A percentile compares a stretch with the other conserved stretches of the same genome.
phyloP scores from a whole-genome alignment of 2,329 filamentous ascomycete genomes.

The Penicillium sp. region DNA sequence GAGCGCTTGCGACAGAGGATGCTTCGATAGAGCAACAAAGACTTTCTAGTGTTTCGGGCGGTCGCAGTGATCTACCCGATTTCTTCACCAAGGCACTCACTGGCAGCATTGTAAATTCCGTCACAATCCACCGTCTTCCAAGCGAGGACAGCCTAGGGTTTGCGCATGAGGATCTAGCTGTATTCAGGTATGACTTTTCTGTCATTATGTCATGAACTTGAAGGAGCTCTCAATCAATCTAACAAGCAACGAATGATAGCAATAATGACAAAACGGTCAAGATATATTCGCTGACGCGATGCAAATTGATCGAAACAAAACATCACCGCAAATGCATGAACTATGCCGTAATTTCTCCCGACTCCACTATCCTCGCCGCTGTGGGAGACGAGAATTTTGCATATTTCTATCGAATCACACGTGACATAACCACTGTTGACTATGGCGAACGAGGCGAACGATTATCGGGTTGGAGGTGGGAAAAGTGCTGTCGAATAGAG shows the following conservation, averaged over 20 bases:
- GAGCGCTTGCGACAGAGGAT: constrained; percentile 19
- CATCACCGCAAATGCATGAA: constrained; percentile 84
- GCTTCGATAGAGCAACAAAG: constrained; percentile 19
- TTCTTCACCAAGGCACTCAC: constrained; percentile 58
- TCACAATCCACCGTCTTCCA: constrained; percentile 58
- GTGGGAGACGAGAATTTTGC: constrained; percentile 84
- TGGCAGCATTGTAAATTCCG: constrained; percentile 63
- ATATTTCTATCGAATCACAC: constrained; percentile 66
- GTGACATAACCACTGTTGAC: constrained; percentile 23
- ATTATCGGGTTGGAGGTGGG: constrained; percentile 40
- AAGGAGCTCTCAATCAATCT: too few relatives aligned
- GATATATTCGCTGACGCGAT: constrained; percentile 70
- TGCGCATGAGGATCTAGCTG: constrained; percentile 54
- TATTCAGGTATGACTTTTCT: constrained; percentile 40
- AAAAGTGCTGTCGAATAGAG: constrained; percentile 34
- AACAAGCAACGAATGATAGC: constrained; percentile 64
- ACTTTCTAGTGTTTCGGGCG: constrained; percentile 18
- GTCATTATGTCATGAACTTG: not conserved
- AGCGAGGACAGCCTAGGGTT: constrained; percentile 28
- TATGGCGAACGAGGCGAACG: constrained; percentile 28
- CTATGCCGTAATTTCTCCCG: constrained; percentile 86
- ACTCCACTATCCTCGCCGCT: constrained; percentile 73
- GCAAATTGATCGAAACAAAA: constrained; percentile 65
- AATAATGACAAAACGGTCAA: constrained; percentile 92
- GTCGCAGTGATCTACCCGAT: constrained; percentile 31